A percentile compares a stretch with the other conserved stretches of the same genome.
Evolutionary conservation across 1,139 yeast genomes (phyloP).

Genomic region (Geotrichum phurueaensis): DNA sequence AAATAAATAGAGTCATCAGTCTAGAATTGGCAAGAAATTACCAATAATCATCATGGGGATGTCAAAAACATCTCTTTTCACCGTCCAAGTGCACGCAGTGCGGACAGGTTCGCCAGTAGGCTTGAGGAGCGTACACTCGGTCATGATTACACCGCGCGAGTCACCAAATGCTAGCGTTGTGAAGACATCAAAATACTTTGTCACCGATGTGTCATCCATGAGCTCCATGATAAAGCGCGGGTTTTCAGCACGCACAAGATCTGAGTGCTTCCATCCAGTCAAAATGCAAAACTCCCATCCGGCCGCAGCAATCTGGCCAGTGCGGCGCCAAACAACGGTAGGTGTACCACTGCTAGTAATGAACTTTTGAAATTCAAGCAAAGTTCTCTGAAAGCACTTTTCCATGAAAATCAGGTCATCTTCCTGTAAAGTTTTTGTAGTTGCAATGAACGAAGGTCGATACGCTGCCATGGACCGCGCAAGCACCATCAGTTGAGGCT

Average conservation of each 20-base stretch:
- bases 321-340: slow-evolving; percentile 88
- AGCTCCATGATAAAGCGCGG: slow-evolving; percentile 77
- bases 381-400: slow-evolving; percentile 85
- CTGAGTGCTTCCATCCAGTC: slow-evolving; percentile 58
- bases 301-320: slow-evolving; percentile 92
- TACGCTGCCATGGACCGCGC: slow-evolving; percentile 86
- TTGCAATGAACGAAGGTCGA: slow-evolving; percentile 87
- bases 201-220: slow-evolving; percentile 81
- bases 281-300: slow-evolving; percentile 84
- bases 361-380: slow-evolving; percentile 78
- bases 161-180: slow-evolving; percentile 88
- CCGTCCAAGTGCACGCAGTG: slow-evolving; percentile 86
- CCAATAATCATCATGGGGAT: slow-evolving; percentile 97
- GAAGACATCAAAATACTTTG: slow-evolving; percentile 81
- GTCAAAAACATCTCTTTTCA: slow-evolving; percentile 81
- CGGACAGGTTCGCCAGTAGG: slow-evolving; percentile 46
- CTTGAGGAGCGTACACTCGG: slow-evolving; percentile 70
- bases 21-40: slow-evolving; percentile 35
- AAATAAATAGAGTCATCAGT: slow-evolving; percentile 5
- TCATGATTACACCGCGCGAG: slow-evolving; percentile 78
- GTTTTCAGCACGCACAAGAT: slow-evolving; percentile 38
- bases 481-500: slow-evolving; percentile 68
- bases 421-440: slow-evolving; percentile 80
- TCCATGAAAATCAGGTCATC: slow-evolving; percentile 92
- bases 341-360: slow-evolving; percentile 85